phyloP scores from a whole-genome alignment of 345 rosid genomes.

The Psidium guajava region DNA sequence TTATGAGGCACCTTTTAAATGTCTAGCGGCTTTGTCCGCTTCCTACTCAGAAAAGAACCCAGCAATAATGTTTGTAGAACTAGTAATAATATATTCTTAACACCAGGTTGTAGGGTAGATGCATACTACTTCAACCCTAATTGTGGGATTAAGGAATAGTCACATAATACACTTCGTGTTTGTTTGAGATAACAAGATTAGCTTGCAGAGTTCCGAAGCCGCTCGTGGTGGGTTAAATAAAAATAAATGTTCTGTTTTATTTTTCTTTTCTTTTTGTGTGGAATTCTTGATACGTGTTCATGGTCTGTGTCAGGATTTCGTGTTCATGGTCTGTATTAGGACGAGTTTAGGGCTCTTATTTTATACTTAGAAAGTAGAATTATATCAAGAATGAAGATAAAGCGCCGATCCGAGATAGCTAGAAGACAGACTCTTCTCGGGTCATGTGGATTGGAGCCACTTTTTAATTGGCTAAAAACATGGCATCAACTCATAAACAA shows the following conservation, averaged over 20 bases:
- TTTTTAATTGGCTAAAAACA: background rate
- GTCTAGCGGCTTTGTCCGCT: conserved; percentile 21
- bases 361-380: background rate
- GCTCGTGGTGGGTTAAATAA: conserved; percentile 4
- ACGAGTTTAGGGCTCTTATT: conserved; percentile 5
- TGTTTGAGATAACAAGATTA: background rate
- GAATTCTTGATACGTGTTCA: background rate
- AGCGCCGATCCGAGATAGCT: background rate
- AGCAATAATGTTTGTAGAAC: background rate
- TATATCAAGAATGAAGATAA: background rate
- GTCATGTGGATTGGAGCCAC: background rate
- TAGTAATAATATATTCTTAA: background rate
- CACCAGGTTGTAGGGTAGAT: background rate
- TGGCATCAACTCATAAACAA: background rate
- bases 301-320: conserved; percentile 12
- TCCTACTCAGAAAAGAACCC: conserved; percentile 1
- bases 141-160: conserved; percentile 17
- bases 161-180: background rate
- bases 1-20: background rate
- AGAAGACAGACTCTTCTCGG: background rate
- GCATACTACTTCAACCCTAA: conserved; percentile 1
- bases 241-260: background rate
- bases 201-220: conserved; percentile 13
- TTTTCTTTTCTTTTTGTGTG: background rate
- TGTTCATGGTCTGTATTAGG: conserved; percentile 27